Evolutionary conservation across 306 rosid genomes (phyloP), one percentile per base, ranked within the genome.

Genomic region (Quercus berberidifolia): DNA sequence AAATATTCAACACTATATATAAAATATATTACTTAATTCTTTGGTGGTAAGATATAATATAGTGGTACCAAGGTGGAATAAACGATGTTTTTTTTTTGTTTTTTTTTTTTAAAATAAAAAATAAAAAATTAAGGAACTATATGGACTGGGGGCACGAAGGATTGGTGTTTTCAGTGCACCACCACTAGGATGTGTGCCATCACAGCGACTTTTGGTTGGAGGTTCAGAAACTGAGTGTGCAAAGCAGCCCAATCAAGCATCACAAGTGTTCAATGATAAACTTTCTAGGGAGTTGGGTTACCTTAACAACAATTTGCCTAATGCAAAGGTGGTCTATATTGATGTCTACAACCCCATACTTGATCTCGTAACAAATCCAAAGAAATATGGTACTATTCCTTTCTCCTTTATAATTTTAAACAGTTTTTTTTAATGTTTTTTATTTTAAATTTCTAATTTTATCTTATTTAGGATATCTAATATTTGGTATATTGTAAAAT

Each of bases 101-200:
- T n/a, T n/a, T n/a, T n/a, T n/a, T n/a, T n/a, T n/a, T n/a, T n/a
- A n/a, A n/a, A n/a, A n/a, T n/a, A n/a, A n/a, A n/a, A n/a, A 1
- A 38, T 35, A 35, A 1, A 33, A 33, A 38, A 38, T 52, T 35
- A 43, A 91, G 94, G 89, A 76, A 41, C 7, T 92, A 6, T 86
- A 88, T 11, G 78, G 64, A 56, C 1, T 82, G 54, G 92, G 97
- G 28, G 83, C 19, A 18, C 74, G 94, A 70, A 87, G 84, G 79
- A 78, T 92, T 4, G 94, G 84, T 3, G 77, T 85, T 21, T 76
- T 92, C 15, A 78, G 86, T 14, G 78, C 85, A 52, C 94, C 94
- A 2, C 88, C 97, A 14, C 26, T 92, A 0, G 94, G 94, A 31
- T 92, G 97, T 20, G 46, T 90, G 31, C 97, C 93, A 28, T 83